Evolutionary conservation across 352 stramenopile genomes (phyloP).

Genomic region (Phytopythium oedochilum): DNA sequence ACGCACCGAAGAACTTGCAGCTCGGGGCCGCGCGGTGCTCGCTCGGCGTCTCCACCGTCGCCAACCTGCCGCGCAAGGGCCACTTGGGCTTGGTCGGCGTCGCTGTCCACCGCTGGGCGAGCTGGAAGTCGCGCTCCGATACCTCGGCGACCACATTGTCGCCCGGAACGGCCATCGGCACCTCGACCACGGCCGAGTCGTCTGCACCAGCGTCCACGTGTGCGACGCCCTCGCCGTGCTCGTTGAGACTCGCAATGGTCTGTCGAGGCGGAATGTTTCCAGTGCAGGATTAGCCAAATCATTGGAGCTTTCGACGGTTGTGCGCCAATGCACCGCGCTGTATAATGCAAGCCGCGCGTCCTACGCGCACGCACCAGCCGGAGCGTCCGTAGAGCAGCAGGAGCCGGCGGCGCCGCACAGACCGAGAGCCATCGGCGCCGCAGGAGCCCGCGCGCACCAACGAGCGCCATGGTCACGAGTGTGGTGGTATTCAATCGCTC

Average conservation of each 20-base stretch:
- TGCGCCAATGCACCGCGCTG: too few species aligned
- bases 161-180: conserved; percentile 53
- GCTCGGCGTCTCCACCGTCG: conserved; percentile 24
- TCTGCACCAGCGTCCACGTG: conserved; percentile 8
- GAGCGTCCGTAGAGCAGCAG: neutral
- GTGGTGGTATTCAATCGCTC: too few species aligned
- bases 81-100: conserved; percentile 12
- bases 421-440: neutral
- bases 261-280: too few species aligned
- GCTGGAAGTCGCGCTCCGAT: conserved; percentile 43
- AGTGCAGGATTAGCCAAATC: too few species aligned
- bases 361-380: neutral
- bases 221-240: conserved; percentile 42
- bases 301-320: neutral
- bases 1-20: conserved; percentile 54
- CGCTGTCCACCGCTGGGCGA: conserved; percentile 13
- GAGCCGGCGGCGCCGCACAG: neutral
- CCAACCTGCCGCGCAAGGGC: conserved; percentile 35
- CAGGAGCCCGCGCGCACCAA: neutral
- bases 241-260: conserved; percentile 29
- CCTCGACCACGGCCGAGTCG: conserved; percentile 29
- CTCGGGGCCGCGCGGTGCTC: conserved; percentile 23
- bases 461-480: too few species aligned
- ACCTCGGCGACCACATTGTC: conserved; percentile 42
- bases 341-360: too few species aligned